phyloP scores from a whole-genome alignment of 306 rosid genomes.

The Quercus variabilis region DNA sequence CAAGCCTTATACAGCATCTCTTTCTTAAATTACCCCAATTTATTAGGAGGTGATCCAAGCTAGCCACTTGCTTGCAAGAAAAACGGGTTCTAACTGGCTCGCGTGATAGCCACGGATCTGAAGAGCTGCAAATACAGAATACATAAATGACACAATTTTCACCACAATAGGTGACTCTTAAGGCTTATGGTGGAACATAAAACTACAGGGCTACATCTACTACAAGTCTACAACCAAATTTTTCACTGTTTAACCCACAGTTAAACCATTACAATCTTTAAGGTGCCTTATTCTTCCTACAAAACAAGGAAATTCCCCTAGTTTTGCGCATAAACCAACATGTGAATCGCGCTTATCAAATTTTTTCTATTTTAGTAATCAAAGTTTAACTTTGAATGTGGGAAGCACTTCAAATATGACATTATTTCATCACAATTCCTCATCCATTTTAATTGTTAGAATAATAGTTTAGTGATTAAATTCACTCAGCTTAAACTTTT shows the following conservation, averaged over 20 bases:
- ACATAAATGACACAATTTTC: neutral
- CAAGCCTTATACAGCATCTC: constrained; percentile 49
- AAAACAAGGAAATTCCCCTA: neutral
- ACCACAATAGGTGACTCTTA: neutral
- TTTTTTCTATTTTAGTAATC: neutral
- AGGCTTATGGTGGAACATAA: constrained; percentile 1
- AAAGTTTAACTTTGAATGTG: neutral
- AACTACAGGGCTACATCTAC: neutral
- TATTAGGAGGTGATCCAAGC: constrained; percentile 40
- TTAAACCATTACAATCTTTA: neutral
- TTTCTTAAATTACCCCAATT: constrained; percentile 67
- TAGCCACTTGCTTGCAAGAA: constrained; percentile 40
- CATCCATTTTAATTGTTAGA: too few relatives aligned
- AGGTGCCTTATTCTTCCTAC: neutral
- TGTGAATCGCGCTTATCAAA: neutral
- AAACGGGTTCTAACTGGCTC: constrained; percentile 23
- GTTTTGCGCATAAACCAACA: neutral
- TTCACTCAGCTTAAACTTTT: neutral
- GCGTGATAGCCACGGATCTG: constrained; percentile 32
- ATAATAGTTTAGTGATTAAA: too few relatives aligned
- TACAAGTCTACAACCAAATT: neutral
- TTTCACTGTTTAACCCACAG: neutral
- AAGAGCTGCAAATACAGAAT: constrained; percentile 43
- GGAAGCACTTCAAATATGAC: neutral
- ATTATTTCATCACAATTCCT: neutral